Evolutionary conservation across 495 filamentous ascomycete genomes (phyloP), one percentile per base, ranked within the genome.

Genomic region (Hypoxylon intermedium): DNA sequence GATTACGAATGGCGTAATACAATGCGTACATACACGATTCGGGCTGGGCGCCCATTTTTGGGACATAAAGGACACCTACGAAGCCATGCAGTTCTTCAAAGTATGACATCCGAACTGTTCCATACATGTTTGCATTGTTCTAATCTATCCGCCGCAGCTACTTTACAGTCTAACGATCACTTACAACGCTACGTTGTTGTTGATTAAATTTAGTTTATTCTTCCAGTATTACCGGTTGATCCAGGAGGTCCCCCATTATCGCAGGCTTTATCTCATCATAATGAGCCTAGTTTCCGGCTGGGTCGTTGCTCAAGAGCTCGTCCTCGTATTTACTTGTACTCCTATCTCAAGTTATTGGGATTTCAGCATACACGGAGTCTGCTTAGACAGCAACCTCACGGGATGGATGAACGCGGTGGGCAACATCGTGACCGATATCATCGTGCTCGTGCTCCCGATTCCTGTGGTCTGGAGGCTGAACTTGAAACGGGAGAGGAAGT

Each of bases 341-440:
- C 72, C 72, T 1, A 66, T 76, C 18, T 37, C 67, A 9, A 62
- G 49, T 19, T 77, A 75, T 34, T 84, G 82, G 82, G 58, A 72
- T 9, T 46, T 58, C 2, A 58, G 49, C 3, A 28, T 60, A 2
- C 38, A 26, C 0, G 73, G 66, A 5, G 74, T 50, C n/a, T 83
- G 80, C 60, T 59, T 83, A 19, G 74, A 81, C 47, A 69, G 75
- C 42, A 67, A 73, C 15, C 72, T 72, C 0, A 68, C 79, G 21
- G 81, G 79, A 70, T 82, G 79, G 67, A 67, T 74, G 51, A 83
- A 79, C 64, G 75, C 76, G 2, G 73, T 72, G 0, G 73, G 81
- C 18, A 84, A 83, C 67, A 81, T 85, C 38, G 42, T 77, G 19
- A 79, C 77, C 33, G 83, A 85, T 60, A 42, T 82, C 26, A 68